A percentile compares a stretch with the other conserved stretches of the same genome.
Conservation (phyloP, 1,284 basidiomycete species). For the Afroboletus lepidellus region DNA sequence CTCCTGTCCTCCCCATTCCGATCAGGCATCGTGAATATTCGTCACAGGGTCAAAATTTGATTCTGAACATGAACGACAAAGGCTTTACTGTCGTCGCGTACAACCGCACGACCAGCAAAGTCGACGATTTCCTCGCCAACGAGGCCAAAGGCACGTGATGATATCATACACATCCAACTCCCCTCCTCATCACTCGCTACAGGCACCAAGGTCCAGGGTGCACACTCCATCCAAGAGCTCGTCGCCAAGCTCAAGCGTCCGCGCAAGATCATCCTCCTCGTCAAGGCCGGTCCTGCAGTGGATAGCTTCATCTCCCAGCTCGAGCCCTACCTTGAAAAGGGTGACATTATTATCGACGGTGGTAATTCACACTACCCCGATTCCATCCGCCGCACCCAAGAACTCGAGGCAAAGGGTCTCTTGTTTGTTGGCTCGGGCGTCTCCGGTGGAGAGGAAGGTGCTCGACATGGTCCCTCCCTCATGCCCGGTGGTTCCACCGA, state of each 20-base stretch:
- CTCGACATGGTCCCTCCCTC: constrained; percentile 94
- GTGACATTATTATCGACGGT: constrained; percentile 98
- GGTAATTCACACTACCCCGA: constrained; percentile 99
- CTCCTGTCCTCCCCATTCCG: constrained; percentile 16
- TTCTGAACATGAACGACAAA: constrained; percentile 99
- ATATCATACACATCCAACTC: constrained; percentile 17
- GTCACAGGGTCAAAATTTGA: constrained; percentile 87
- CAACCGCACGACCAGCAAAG: constrained; percentile 97
- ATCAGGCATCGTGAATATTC: constrained; percentile 11
- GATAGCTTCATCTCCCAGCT: constrained; percentile 78
- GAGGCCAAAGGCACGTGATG: constrained; percentile 88
- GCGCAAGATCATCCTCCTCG: constrained; percentile 94
- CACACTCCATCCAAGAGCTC: constrained; percentile 92
- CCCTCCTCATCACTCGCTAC: constrained; percentile 16
- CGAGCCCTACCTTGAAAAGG: constrained; percentile 66
- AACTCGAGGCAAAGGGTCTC: constrained; percentile 92
- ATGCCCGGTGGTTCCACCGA: constrained; percentile 97
- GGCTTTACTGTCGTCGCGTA: constrained; percentile 96
- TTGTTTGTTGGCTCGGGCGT: constrained; percentile 99
- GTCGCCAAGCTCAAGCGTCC: constrained; percentile 77
- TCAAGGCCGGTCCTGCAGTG: constrained; percentile 83
- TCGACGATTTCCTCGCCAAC: constrained; percentile 93
- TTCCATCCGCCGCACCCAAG: constrained; percentile 91
- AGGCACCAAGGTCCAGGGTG: constrained; percentile 95
- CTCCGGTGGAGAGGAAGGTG: constrained; percentile 99